These are phyloP conservation scores for Pholiota molesta DNA, from an alignment of 768 basidiomycete species.

Conservation along the genomic window DNA sequence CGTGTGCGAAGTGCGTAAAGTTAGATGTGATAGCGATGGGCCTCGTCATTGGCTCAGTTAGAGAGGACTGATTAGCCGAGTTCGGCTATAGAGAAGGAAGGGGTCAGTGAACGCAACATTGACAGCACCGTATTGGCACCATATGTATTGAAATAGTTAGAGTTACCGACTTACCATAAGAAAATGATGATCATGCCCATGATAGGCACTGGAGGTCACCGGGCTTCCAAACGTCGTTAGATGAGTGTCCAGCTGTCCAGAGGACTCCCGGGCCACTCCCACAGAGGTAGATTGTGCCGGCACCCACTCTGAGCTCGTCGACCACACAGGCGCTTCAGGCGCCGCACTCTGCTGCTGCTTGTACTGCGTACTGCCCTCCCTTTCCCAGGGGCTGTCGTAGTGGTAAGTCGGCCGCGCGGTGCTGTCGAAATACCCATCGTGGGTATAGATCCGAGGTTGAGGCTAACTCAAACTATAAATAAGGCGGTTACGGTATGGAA, in stretches of 20 bases:
- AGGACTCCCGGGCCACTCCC: neutral
- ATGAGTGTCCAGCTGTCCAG: neutral
- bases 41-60: neutral
- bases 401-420: neutral
- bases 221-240: neutral
- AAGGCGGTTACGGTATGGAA: neutral
- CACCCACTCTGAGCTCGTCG: neutral
- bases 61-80: neutral
- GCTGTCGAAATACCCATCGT: neutral
- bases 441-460: neutral
- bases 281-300: neutral
- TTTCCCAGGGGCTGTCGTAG: neutral
- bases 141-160: neutral
- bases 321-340: neutral
- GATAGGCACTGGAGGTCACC: neutral
- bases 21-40: neutral
- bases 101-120: neutral
- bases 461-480: conserved; percentile 1
- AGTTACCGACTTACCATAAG: neutral
- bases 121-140: no score
- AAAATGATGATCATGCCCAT: neutral
- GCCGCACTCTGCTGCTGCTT: neutral
- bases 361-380: neutral
- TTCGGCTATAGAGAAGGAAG: neutral
- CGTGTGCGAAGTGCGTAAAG: neutral